Percentiles rank a stretch among this genome's conserved stretches.
Conservation (phyloP, 352 stramenopile species). For the Pilasporangium apinafurcum region DNA sequence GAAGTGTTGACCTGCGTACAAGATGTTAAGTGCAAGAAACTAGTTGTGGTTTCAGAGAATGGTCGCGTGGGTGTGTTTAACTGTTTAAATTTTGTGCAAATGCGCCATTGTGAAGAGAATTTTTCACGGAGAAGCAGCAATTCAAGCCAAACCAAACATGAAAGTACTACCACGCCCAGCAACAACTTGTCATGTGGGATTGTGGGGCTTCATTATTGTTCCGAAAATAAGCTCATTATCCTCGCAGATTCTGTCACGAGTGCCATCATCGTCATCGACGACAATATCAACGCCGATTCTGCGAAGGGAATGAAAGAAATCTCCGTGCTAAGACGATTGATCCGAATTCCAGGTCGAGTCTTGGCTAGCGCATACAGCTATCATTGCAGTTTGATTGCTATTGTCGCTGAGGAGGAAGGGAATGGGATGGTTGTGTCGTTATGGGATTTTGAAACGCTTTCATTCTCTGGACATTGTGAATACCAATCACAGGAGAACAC, state of each 20-base stretch:
- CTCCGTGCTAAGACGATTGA: constrained; percentile 43
- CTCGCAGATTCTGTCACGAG: constrained; percentile 29
- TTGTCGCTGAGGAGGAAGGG: constrained; percentile 21
- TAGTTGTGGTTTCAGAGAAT: constrained; percentile 48
- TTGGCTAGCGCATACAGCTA: constrained; percentile 56
- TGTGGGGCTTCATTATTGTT: constrained; percentile 64
- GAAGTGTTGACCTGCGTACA: constrained; percentile 47
- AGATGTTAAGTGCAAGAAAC: constrained; percentile 52
- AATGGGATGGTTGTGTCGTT: constrained; percentile 33
- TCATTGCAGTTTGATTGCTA: constrained; percentile 63
- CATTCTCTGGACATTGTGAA: constrained; percentile 28
- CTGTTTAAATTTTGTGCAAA: constrained; percentile 65
- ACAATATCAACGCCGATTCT: constrained; percentile 45
- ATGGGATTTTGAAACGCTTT: constrained; percentile 78
- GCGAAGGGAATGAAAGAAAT: constrained; percentile 33
- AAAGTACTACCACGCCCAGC: neutral
- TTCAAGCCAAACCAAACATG: neutral
- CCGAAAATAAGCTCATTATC: constrained; percentile 67
- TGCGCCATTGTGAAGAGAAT: constrained; percentile 52
- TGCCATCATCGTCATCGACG: constrained; percentile 60
- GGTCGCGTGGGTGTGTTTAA: constrained; percentile 66
- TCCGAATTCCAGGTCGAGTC: constrained; percentile 49
- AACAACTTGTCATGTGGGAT: constrained; percentile 30
- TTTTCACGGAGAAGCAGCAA: constrained; percentile 14
- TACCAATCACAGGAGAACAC: constrained; percentile 11